Conservation (phyloP, 306 rosid species). For the Trifolium fragiferum region DNA sequence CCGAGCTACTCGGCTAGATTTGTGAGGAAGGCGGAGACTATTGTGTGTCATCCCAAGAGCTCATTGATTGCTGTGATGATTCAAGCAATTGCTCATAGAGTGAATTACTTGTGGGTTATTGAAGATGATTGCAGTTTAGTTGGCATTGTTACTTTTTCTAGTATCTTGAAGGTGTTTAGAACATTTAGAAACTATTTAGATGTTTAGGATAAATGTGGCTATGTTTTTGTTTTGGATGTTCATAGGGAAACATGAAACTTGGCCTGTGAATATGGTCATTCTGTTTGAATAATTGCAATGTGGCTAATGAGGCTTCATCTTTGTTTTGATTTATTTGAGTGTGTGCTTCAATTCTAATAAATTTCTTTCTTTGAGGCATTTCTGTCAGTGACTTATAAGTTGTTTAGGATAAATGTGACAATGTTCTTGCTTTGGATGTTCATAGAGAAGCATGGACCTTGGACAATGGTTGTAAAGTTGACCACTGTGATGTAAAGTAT, state of each 20-base stretch:
- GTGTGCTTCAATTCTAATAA: conserved; percentile 4
- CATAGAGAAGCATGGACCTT: too few species aligned
- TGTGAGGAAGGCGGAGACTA: conserved; percentile 83
- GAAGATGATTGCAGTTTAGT: conserved; percentile 88
- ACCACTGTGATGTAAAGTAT: too few species aligned
- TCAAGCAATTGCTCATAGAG: conserved; percentile 96
- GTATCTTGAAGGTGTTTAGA: conserved; percentile 82
- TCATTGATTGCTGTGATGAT: conserved; percentile 93
- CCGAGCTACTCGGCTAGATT: conserved; percentile 82
- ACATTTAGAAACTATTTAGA: conserved; percentile 53
- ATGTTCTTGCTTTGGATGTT: conserved; percentile 5
- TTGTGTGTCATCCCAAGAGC: conserved; percentile 90
- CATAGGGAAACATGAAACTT: conserved; percentile 20
- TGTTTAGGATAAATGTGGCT: not conserved
- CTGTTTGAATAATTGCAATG: conserved; percentile 27
- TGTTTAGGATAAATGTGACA: too few species aligned
- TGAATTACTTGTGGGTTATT: conserved; percentile 89
- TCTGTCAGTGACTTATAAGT: not conserved
- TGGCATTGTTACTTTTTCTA: conserved; percentile 85
- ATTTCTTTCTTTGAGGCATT: not conserved
- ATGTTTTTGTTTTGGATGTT: conserved; percentile 37
- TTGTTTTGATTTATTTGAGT: conserved; percentile 25
- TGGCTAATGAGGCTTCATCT: conserved; percentile 33
- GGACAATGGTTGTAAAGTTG: too few species aligned
- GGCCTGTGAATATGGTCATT: conserved; percentile 29